Base-by-base conservation (phyloP, 228 moss, liverwort and hornwort species). In the Sphagnum magellanicum region DNA sequence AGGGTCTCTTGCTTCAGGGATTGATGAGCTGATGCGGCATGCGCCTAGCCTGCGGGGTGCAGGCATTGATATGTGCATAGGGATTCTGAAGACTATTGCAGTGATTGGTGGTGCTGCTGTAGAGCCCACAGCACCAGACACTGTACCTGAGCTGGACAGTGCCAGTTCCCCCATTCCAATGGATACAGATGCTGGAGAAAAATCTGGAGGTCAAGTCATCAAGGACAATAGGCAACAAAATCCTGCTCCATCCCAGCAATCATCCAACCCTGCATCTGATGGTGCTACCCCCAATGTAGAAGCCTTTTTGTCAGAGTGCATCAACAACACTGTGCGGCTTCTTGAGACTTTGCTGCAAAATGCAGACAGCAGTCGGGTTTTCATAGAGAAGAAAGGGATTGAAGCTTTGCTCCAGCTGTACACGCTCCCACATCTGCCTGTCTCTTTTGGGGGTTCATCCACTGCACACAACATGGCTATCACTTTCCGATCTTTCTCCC, bases 11-110 rank as follows among this genome's bases (percentile, higher is more conserved):
- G 98, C 98, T 58, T 93, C 98, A 55, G 98, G 98, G n/a, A 67
- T 98, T 4, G 98, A 98, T 75, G 98, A 98, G 77, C 75, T 98
- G 74, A 90, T 98, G 89, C 93, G 98, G 47, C 98, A 98, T 79
- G 98, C 93, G 69, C 98, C 98, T 68, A 59, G 88, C 11, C 73
- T 98, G 66, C 81, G 98, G 82, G 92, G 82, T 59, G 85, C 90
- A 74, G 93, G 93, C 10, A 98, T 98, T 69, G 98, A 93, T 67
- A 92, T 91, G 87, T 98, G 93, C 78, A 93, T 98, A 74, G 93
- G 91, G 71, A 98, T 98, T 63, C 69, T 98, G 81, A 98, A 77
- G 71, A 93, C 87, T 8, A 91, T 98, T 70, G 87, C 97, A 68
- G 71, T 70, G 7, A 85, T 92, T 68, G 97, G 97, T 50, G 97